Evolutionary conservation across 2,329 filamentous ascomycete genomes (phyloP).

Genomic region (Colletotrichum sp.): DNA sequence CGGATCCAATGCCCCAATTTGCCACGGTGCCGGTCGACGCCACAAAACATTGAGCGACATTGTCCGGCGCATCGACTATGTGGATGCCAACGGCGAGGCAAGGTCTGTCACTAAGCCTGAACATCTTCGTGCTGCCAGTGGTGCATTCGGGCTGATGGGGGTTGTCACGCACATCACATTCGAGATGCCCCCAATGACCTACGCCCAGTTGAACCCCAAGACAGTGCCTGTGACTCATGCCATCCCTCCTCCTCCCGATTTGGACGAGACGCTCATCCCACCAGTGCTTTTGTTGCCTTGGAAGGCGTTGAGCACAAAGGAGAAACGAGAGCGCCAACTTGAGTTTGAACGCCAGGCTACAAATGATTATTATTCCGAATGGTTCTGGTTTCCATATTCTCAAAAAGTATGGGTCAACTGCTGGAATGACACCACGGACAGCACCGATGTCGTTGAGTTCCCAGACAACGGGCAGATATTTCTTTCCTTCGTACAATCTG

Average conservation of each 20-base stretch:
- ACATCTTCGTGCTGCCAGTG: slow-evolving; percentile 46
- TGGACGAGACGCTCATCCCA: slow-evolving; percentile 39
- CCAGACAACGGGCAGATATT: slow-evolving; percentile 37
- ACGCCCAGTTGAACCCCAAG: slow-evolving; percentile 48
- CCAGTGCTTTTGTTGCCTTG: slow-evolving; percentile 31
- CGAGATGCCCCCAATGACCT: slow-evolving; percentile 50
- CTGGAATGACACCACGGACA: slow-evolving; percentile 41
- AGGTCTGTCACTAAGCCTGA: slow-evolving; percentile 42
- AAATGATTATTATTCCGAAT: slow-evolving; percentile 50
- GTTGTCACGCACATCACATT: slow-evolving; percentile 54
- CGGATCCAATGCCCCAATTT: slow-evolving; percentile 49
- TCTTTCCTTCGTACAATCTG: slow-evolving; percentile 30
- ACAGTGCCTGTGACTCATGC: slow-evolving; percentile 46
- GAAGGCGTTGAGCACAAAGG: slow-evolving; percentile 32
- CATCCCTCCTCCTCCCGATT: slow-evolving; percentile 44
- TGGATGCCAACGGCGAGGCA: slow-evolving; percentile 48
- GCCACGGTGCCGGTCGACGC: slow-evolving; percentile 49
- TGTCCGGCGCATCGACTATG: slow-evolving; percentile 51
- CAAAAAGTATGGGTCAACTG: slow-evolving; percentile 29
- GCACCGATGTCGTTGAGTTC: slow-evolving; percentile 37
- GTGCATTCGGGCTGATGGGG: slow-evolving; percentile 51
- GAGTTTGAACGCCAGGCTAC: slow-evolving; percentile 42
- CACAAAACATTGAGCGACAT: slow-evolving; percentile 47
- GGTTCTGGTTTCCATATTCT: slow-evolving; percentile 56
- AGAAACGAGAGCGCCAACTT: slow-evolving; percentile 35